These are phyloP conservation scores for Torulaspora franciscae DNA, from an alignment of 805 yeast species.

Conservation along the genomic window DNA sequence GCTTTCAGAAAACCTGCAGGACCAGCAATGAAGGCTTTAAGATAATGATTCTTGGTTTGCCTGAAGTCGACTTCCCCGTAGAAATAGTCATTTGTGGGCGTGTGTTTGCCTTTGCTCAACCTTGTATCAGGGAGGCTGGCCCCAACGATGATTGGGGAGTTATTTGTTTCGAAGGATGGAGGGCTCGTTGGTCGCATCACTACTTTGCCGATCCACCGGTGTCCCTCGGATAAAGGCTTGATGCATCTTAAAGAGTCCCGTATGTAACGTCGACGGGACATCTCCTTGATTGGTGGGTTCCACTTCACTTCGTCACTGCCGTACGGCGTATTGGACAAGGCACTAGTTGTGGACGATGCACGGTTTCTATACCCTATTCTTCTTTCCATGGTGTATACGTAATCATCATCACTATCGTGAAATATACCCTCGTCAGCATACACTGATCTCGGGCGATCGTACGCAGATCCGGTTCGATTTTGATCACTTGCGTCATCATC, in stretches of 20 bases:
- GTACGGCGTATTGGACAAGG: slow-evolving; percentile 23
- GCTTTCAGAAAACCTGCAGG: slow-evolving; percentile 29
- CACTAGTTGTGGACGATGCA: slow-evolving; percentile 26
- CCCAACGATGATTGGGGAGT: slow-evolving; percentile 25
- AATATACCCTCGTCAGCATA: slow-evolving; percentile 29
- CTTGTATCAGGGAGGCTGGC: slow-evolving; percentile 8
- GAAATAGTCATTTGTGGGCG: slow-evolving; percentile 1
- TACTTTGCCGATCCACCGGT: slow-evolving; percentile 49
- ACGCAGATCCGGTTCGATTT: slow-evolving; percentile 13
- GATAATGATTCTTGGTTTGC: slow-evolving; percentile 27
- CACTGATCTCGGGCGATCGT: slow-evolving; percentile 17
- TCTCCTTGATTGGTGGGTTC: slow-evolving; percentile 42
- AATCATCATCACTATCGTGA: slow-evolving; percentile 27
- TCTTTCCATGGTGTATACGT: slow-evolving; percentile 19
- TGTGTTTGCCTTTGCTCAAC: slow-evolving; percentile 1
- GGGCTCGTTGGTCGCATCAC: slow-evolving; percentile 34
- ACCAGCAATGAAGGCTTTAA: slow-evolving; percentile 29
- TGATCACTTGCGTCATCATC: slow-evolving; percentile 17
- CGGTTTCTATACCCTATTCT: slow-evolving; percentile 16
- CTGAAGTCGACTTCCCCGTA: slow-evolving; percentile 11
- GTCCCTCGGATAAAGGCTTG: slow-evolving; percentile 47
- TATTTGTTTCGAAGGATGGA: slow-evolving; percentile 26
- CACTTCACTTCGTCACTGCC: slow-evolving; percentile 40
- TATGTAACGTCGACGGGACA: slow-evolving; percentile 40
- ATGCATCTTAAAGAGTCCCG: slow-evolving; percentile 55